Base-by-base conservation (phyloP, 2,329 filamentous ascomycete genomes). In the Pyrenophora graminea region DNA sequence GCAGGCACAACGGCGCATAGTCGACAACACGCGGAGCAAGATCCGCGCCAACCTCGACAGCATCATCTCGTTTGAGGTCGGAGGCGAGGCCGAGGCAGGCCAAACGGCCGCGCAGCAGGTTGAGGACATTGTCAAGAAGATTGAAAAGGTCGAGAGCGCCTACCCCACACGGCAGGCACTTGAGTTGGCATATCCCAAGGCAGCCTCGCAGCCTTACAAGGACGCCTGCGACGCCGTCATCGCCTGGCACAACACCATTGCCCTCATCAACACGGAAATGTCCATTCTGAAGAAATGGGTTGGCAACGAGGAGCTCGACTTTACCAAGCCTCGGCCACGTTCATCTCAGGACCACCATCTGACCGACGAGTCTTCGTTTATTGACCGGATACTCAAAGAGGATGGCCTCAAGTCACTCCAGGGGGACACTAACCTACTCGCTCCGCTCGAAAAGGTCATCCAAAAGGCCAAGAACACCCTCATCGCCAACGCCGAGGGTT, bases 201-300 rank as follows among this genome's bases (percentile, higher is more conserved):
- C 90, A 45, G 86, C 84, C 23, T 95, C 91, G 1, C 80, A 84
- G 25, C 82, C 86, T 25, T 99, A 92, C 75, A 81, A 83, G 55
- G 87, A 92, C 55, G 91, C 91, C 23, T 94, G 89, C 66, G 89
- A 96, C 69, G 88, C 93, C 41, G 88, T 99, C 59, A 85, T 96
- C 55, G 87, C 93, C 3, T 99, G 94, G 94, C 88, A 96, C 79
- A 99, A 97, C 74, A 97, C 92, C 44, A 97, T 92, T 27, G 87
- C 93, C 69, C 85, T 96, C 68, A 97, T 99, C 80, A 96, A 95
- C 72, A 96, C 90, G 2, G 90, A 99, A 72, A 83, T 99, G 52
- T 86, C 86, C 12, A 92, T 97, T 58, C 75, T 99, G 57, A 92
- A 94, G 73, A 91, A 88, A 57, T 99, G 94, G 94, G 94, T 99